Percentiles rank a stretch among this genome's conserved stretches.
Evolutionary conservation across 2,329 filamentous ascomycete species (phyloP).

Genomic region (Emergomyces pasteurianus): DNA sequence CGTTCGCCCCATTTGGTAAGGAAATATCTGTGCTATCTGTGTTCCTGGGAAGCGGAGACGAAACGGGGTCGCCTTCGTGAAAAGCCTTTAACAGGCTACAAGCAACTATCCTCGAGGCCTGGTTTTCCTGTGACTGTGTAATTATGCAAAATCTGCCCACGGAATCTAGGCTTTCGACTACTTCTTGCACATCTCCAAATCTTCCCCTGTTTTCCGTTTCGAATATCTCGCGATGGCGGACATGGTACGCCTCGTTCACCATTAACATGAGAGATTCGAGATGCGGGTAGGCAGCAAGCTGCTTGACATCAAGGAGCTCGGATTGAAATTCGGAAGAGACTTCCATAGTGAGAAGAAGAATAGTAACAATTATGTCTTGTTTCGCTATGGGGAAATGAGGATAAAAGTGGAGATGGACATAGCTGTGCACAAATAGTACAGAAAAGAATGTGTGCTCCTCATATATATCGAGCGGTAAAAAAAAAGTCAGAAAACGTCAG

Average conservation of each 20-base stretch:
- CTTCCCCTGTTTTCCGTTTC: neutral
- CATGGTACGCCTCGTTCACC: neutral
- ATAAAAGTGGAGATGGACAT: neutral
- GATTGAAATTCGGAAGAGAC: neutral
- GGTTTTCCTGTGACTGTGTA: neutral
- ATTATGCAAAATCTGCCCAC: slow-evolving; percentile 1
- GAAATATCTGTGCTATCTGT: neutral
- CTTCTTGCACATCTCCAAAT: neutral
- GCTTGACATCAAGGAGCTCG: neutral
- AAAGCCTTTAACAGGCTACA: neutral
- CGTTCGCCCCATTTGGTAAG: neutral
- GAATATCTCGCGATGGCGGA: neutral
- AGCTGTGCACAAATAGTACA: neutral
- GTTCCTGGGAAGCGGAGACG: neutral
- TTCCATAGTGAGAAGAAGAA: neutral
- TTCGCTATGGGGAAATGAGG: neutral
- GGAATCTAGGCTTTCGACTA: neutral
- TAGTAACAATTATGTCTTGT: neutral
- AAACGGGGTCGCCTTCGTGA: neutral
- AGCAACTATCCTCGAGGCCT: neutral
- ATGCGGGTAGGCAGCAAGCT: neutral
- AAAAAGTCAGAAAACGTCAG: too few relatives aligned
- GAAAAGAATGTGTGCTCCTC: too few relatives aligned
- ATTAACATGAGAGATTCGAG: neutral
- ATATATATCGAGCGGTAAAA: neutral